phyloP scores from a whole-genome alignment of 352 stramenopile species.

The Phytophthora constricta region DNA sequence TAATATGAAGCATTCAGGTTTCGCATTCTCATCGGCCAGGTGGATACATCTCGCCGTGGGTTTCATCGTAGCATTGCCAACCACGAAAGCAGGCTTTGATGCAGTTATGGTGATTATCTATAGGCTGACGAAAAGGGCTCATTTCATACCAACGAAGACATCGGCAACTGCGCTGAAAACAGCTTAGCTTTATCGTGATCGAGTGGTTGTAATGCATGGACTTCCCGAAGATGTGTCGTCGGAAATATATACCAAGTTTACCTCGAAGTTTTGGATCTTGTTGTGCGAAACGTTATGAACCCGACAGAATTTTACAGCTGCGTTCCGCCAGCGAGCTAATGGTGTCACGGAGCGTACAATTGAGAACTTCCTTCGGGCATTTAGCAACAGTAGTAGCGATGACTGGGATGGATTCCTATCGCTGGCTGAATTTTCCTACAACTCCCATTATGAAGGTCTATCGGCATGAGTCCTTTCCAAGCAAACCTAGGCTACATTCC shows the following conservation, averaged over 20 bases:
- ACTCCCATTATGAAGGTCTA: constrained; percentile 12
- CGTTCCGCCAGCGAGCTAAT: constrained; percentile 23
- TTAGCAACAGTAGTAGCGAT: constrained; percentile 7
- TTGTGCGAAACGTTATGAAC: constrained; percentile 16
- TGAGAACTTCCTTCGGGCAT: constrained; percentile 16
- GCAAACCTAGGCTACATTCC: constrained; percentile 20
- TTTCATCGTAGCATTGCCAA: constrained; percentile 15
- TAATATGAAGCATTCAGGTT: constrained; percentile 2
- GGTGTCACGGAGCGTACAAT: constrained; percentile 14
- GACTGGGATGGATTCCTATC: constrained; percentile 14
- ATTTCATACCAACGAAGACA: constrained; percentile 8
- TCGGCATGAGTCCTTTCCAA: constrained; percentile 23
- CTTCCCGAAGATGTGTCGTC: constrained; percentile 13
- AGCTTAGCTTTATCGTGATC: constrained; percentile 10
- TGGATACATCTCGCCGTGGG: constrained; percentile 18
- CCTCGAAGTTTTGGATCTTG: constrained; percentile 8
- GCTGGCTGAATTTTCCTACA: constrained; percentile 25
- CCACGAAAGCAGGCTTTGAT: constrained; percentile 6
- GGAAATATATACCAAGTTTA: constrained; percentile 28
- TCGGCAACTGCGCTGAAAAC: constrained; percentile 6
- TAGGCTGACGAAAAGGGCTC: constrained; percentile 9
- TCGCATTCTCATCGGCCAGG: constrained; percentile 1
- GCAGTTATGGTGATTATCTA: constrained; percentile 21
- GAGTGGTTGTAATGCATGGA: constrained; percentile 13
- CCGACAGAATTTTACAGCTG: constrained; percentile 14